Evolutionary conservation across 768 basidiomycete species (phyloP).

Genomic region (Cystofilobasidium bisporidii): DNA sequence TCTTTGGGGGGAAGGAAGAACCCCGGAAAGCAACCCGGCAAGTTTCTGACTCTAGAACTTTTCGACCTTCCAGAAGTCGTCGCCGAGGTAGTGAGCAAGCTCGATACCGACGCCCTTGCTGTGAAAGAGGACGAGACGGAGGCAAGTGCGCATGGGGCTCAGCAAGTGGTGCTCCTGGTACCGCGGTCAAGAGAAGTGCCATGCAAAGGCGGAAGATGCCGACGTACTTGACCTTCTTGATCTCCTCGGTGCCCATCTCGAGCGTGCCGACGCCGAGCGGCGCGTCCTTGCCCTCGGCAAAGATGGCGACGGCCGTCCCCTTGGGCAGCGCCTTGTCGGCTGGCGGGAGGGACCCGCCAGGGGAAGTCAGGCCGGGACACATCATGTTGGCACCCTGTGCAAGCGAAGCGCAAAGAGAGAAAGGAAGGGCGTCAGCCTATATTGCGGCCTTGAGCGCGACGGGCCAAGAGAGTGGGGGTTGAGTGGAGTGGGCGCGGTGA

Average conservation of each 20-base stretch:
- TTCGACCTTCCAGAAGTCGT: constrained; percentile 21
- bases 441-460: too few species aligned
- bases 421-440: too few species aligned
- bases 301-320: constrained; percentile 73
- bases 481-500: too few species aligned
- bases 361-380: constrained; percentile 79
- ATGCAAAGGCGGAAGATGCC: background rate
- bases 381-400: constrained; percentile 43
- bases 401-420: background rate
- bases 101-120: constrained; percentile 29
- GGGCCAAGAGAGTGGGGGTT: too few species aligned
- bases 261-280: constrained; percentile 77
- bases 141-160: too few species aligned
- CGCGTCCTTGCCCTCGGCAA: constrained; percentile 92
- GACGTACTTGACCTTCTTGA: constrained; percentile 59
- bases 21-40: too few species aligned
- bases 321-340: constrained; percentile 56
- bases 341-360: constrained; percentile 77
- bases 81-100: constrained; percentile 27
- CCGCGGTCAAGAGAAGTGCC: background rate
- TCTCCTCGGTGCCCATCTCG: constrained; percentile 76
- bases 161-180: too few species aligned
- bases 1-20: too few species aligned
- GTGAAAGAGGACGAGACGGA: background rate
- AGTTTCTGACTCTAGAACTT: constrained; percentile 18